Evolutionary conservation across 768 basidiomycete genomes (phyloP), one percentile per base, ranked within the genome.

Genomic region (Tylopilus sp.): DNA sequence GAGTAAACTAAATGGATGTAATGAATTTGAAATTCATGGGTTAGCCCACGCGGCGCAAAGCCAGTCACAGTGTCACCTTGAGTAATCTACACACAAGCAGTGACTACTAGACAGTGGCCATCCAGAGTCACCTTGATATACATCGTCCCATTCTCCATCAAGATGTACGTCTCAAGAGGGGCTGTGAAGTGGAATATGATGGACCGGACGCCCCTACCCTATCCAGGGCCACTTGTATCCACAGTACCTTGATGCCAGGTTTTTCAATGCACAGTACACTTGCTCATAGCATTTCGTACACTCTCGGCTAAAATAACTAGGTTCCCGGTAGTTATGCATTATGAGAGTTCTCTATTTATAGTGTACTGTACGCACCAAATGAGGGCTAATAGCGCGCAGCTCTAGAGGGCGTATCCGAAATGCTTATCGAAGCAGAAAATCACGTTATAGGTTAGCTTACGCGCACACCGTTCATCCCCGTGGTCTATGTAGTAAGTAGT

Each of bases 401-500:
- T n/a, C n/a, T n/a, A 6, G 33, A 35, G 4, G 40, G 62, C 62
- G 13, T 57, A 86, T 81, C 86, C 87, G 2, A 85, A 84, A 62
- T 89, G 88, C 63, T 89, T 89, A 60, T 78, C 35, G 56, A 89
- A 91, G 63, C 88, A 91, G 64, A 88, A 87, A 0, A 86, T 77
- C 10, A 85, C 76, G 36, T 79, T 69, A 53, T 81, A 80, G 4
- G 73, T 75, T 2, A 77, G 76, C 53, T 88, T 83, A 17, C 85
- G 79, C 8, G 79, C 78, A 53, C 88, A 90, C 88, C 88, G 90
- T 64, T 88, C 86, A 51, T 89, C 77, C 1, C 88, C 88, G 56
- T 90, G 88, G 62, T 86, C 87, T 86, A n/a, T n/a, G n/a, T n/a
- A n/a, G n/a, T n/a, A n/a, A n/a, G n/a, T n/a, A 55, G 56, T 26